Evolutionary conservation across 768 basidiomycete species (phyloP).

Genomic region (Hygrocybe punicea): DNA sequence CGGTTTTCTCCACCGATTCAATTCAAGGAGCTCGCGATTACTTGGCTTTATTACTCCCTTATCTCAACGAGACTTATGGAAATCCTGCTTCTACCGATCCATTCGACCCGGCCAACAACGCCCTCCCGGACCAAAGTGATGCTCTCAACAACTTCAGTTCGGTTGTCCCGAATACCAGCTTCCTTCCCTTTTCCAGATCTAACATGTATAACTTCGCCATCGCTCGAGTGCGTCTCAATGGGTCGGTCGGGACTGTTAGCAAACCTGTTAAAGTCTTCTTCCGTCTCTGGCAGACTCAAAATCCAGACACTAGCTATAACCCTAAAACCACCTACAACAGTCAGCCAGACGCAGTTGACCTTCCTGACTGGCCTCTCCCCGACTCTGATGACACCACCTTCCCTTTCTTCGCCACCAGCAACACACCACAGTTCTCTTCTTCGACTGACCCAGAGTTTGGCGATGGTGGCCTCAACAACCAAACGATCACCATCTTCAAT

Average conservation of each 20-base stretch:
- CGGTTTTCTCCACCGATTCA: too few relatives aligned
- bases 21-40: too few relatives aligned
- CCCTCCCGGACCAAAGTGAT: not conserved
- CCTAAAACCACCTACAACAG: not conserved
- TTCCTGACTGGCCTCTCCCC: not conserved
- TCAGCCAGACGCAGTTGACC: not conserved
- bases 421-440: not conserved
- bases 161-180: not conserved
- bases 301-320: not conserved
- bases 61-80: not conserved
- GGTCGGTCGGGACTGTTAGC: not conserved
- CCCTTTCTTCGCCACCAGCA: not conserved
- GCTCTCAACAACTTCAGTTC: not conserved
- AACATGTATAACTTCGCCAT: slow-evolving; percentile 1
- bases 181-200: not conserved
- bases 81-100: not conserved
- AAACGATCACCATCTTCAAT: not conserved
- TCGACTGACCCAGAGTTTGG: not conserved
- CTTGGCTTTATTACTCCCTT: too few relatives aligned
- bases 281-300: not conserved
- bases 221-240: not conserved
- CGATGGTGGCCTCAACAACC: not conserved
- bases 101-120: not conserved
- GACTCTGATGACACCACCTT: not conserved
- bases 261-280: not conserved